These are phyloP conservation scores for Apiospora malaysiana DNA, from an alignment of 2,329 filamentous ascomycete species.

Conservation along the genomic window DNA sequence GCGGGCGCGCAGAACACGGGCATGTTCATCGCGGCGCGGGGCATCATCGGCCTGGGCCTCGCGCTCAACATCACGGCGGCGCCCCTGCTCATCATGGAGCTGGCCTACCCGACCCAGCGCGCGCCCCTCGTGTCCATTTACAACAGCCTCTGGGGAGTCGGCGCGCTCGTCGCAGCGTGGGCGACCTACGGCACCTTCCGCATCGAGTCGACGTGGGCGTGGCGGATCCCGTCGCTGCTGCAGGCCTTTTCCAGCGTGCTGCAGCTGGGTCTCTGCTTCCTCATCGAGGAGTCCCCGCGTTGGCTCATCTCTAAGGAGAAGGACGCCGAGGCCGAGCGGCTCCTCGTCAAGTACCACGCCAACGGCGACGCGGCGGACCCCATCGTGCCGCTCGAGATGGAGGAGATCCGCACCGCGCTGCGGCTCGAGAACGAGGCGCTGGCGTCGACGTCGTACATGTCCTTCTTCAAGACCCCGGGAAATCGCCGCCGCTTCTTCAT, in stretches of 20 bases:
- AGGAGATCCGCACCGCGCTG: slow-evolving; percentile 51
- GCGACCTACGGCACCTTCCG: slow-evolving; percentile 30
- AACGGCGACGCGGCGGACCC: slow-evolving; percentile 25
- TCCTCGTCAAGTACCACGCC: slow-evolving; percentile 41
- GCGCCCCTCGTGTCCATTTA: slow-evolving; percentile 35
- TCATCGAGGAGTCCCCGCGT: slow-evolving; percentile 53
- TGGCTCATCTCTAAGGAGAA: slow-evolving; percentile 48
- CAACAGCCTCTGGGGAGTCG: slow-evolving; percentile 50
- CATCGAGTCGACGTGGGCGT: slow-evolving; percentile 34
- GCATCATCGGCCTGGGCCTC: slow-evolving; percentile 35
- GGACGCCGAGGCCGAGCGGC: slow-evolving; percentile 42
- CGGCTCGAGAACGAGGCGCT: slow-evolving; percentile 49
- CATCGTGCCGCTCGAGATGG: slow-evolving; percentile 46
- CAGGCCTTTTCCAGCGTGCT: slow-evolving; percentile 49
- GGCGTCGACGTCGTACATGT: slow-evolving; percentile 28
- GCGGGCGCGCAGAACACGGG: slow-evolving; percentile 28
- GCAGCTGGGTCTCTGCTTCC: slow-evolving; percentile 41
- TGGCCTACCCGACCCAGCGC: slow-evolving; percentile 37
- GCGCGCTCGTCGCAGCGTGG: slow-evolving; percentile 32
- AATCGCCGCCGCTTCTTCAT: slow-evolving; percentile 28
- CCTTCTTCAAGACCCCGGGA: slow-evolving; percentile 30
- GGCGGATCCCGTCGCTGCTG: slow-evolving; percentile 52
- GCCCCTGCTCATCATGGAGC: slow-evolving; percentile 37
- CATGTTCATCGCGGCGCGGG: slow-evolving; percentile 35
- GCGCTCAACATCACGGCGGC: slow-evolving; percentile 33